Evolutionary conservation across 192 early-diverging fungal genomes (phyloP), one percentile per base, ranked within the genome.

Genomic region (Entomortierella parvispora): DNA sequence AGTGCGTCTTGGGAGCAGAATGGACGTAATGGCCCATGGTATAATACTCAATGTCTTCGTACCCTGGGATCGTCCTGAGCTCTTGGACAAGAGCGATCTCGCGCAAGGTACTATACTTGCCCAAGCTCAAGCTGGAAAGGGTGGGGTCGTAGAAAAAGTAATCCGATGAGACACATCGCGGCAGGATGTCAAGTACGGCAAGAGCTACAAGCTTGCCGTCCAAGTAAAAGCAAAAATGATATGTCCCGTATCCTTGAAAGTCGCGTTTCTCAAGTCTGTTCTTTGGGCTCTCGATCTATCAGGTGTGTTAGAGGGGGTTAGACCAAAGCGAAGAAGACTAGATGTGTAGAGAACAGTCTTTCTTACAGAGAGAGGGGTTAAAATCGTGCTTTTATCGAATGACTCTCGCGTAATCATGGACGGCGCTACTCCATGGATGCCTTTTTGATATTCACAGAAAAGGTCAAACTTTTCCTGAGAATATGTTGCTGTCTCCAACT

Each of bases 91-190:
- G 67, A 29, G 84, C 82, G 45, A 96, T 93, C 74, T 99, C 97
- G 47, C 91, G 72, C 55, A 99, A 60, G 4, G 94, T 93, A 53
- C 90, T 89, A 68, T 92, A 95, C 25, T 90, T 90, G n/a, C 97
- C 97, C 23, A 96, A 76, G 23, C 87, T 87, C 48, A 99, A 79
- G 47, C 80, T 86, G 0, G 84, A 58, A 52, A 89, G 91, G 7
- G 88, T 87, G 1, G 96, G 93, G 60, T 99, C 96, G 79, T 99
- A 99, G 65, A 96, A 89, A 60, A 98, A 92, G 59, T 99, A 98
- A 23, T 97, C 96, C 2, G 94, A 90, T 0, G 95, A 97, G 20
- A 98, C 81, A 59, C 93, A 97, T 0, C 57, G 48, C 15, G 96
- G 97, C 43, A 98, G 82, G 9, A 98, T 89, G 74, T 99, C 97